A percentile compares a stretch with the other conserved stretches of the same genome.
These are phyloP conservation scores for Diaporthe sp. DNA, from an alignment of 2,329 filamentous ascomycete genomes.

Conservation along the genomic window DNA sequence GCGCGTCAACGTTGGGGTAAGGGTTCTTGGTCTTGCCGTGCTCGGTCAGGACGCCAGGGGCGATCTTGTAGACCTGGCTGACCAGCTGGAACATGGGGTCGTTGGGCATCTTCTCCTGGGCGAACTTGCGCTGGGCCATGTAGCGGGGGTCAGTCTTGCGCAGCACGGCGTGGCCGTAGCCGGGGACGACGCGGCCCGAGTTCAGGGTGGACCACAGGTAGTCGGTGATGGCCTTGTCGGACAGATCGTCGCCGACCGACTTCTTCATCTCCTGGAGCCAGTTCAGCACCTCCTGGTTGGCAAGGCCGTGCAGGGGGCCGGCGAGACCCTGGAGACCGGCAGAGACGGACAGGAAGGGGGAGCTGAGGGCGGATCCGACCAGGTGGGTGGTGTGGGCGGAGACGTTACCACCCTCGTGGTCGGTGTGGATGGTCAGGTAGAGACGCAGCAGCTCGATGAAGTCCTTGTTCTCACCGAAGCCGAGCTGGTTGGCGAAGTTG, in stretches of 20 bases:
- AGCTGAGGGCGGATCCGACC: conserved; percentile 96
- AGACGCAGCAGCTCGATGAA: conserved; percentile 98
- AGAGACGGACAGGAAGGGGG: conserved; percentile 94
- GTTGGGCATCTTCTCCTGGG: conserved; percentile 90
- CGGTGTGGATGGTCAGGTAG: conserved; percentile 99
- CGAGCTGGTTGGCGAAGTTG: conserved; percentile 99
- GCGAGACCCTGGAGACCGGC: conserved; percentile 98
- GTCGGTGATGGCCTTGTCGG: conserved; percentile 95
- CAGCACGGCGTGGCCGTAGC: conserved; percentile 98
- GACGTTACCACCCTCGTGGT: conserved; percentile 99
- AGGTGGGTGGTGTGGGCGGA: conserved; percentile 98
- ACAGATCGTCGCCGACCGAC: conserved; percentile 90
- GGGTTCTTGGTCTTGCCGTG: conserved; percentile 99
- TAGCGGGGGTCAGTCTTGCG: conserved; percentile 99
- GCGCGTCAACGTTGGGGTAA: conserved; percentile 97
- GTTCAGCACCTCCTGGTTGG: conserved; percentile 99
- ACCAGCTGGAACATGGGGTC: conserved; percentile 99
- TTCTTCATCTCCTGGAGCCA: conserved; percentile 99
- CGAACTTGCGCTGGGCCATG: conserved; percentile 97
- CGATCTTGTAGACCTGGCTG: conserved; percentile 99
- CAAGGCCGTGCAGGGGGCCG: conserved; percentile 97
- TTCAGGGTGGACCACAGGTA: conserved; percentile 99
- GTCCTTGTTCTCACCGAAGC: conserved; percentile 93
- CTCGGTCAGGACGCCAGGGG: conserved; percentile 96
- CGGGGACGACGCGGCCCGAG: conserved; percentile 93